A percentile compares a stretch with the other conserved stretches of the same genome.
These are phyloP conservation scores for Debaryomycetaceae sp. DNA, from an alignment of 1,139 yeast species.

Conservation along the genomic window DNA sequence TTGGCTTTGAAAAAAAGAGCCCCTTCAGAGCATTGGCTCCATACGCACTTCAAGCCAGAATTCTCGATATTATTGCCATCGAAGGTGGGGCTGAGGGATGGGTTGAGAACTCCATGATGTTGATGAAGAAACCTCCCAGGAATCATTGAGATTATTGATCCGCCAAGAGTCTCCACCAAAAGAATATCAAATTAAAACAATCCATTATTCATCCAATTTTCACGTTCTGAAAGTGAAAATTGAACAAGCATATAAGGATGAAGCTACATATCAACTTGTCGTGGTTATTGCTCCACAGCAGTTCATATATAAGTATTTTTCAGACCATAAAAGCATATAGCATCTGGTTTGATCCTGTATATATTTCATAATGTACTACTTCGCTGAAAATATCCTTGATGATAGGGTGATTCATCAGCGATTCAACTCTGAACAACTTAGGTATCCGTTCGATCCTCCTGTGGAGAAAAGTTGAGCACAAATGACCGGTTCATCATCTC, in stretches of 20 bases:
- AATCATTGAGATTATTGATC: constrained; percentile 25
- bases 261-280: too few species aligned
- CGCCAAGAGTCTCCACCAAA: too few species aligned
- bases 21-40: constrained; percentile 21
- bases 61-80: constrained; percentile 56
- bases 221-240: too few species aligned
- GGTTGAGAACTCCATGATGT: constrained; percentile 72
- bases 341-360: background rate
- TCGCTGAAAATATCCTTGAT: background rate
- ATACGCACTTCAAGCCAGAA: constrained; percentile 28
- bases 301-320: too few species aligned
- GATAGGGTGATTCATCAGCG: background rate
- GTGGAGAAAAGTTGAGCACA: background rate
- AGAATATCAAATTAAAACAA: too few species aligned
- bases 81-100: constrained; percentile 93
- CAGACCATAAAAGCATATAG: background rate
- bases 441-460: background rate
- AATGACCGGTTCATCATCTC: constrained; percentile 21
- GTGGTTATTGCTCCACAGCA: too few species aligned
- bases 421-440: background rate
- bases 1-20: constrained; percentile 50
- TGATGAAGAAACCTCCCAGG: constrained; percentile 53
- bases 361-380: background rate
- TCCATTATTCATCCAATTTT: too few species aligned
- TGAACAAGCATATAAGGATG: too few species aligned